Conservation (phyloP, 2,329 filamentous ascomycete genomes). For the Colletotrichum karsti region DNA sequence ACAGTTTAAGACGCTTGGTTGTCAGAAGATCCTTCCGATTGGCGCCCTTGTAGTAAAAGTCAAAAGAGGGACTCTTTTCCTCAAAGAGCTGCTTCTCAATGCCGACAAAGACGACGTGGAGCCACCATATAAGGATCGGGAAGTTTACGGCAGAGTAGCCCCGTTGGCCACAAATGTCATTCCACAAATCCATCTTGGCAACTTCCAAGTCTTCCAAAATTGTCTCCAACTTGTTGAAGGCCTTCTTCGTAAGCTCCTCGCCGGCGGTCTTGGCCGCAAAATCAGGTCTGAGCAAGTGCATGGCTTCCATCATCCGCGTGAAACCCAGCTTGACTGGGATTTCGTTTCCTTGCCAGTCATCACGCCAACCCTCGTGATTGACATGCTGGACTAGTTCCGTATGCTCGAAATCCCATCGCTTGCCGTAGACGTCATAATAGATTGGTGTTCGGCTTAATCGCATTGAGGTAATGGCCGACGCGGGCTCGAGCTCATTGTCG, state of each 20-base stretch:
- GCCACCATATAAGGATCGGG: neutral
- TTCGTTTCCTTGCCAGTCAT: neutral
- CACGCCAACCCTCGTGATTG: neutral
- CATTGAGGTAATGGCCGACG: constrained; percentile 34
- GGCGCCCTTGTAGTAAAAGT: no score
- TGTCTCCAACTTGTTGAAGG: neutral
- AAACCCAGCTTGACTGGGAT: neutral
- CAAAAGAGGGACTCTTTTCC: neutral
- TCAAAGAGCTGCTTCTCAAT: neutral
- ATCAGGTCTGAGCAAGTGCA: neutral
- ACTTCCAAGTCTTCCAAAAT: neutral
- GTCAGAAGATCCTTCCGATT: no score
- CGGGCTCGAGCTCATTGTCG: constrained; percentile 37
- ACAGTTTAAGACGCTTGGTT: no score
- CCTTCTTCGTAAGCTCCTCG: neutral
- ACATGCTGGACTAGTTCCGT: neutral
- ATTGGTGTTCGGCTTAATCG: constrained; percentile 34
- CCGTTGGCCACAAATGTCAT: neutral
- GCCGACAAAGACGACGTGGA: neutral
- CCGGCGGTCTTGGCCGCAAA: neutral
- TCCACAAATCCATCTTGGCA: neutral
- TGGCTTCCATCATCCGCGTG: neutral
- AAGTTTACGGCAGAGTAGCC: neutral
- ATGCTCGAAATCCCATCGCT: neutral
- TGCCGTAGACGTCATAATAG: neutral